phyloP scores from a whole-genome alignment of 371 early-diverging fungal species.

The Rhizomucor miehei region DNA sequence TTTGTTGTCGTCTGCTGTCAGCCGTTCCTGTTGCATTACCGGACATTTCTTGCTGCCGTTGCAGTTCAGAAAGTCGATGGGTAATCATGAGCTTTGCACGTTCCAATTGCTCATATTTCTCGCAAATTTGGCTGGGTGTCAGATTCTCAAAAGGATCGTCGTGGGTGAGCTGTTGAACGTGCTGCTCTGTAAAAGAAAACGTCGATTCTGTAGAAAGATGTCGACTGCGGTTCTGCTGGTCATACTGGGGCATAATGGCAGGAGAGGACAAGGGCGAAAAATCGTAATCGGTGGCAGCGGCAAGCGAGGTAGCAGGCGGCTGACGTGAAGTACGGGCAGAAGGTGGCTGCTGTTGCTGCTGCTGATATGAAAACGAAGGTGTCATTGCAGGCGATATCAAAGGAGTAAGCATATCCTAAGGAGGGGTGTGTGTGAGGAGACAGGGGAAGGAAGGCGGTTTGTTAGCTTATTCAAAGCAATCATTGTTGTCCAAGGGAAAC shows the following conservation, averaged over 20 bases:
- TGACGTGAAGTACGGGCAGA: constrained; percentile 3
- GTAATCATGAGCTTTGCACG: constrained; percentile 35
- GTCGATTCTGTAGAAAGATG: constrained; percentile 4
- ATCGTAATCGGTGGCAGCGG: constrained; percentile 22
- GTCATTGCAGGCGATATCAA: constrained; percentile 69
- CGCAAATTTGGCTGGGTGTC: constrained; percentile 31
- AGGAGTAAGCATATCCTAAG: constrained; percentile 46
- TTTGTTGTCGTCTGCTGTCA: background rate
- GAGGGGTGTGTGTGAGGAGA: background rate
- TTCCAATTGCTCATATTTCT: constrained; percentile 46
- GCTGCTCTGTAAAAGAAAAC: background rate
- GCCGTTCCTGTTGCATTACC: background rate
- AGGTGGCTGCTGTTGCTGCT: constrained; percentile 16
- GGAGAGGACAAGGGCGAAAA: constrained; percentile 66
- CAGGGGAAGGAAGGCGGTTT: background rate
- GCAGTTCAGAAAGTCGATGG: constrained; percentile 33
- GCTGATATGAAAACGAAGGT: constrained; percentile 45
- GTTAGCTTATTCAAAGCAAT: background rate
- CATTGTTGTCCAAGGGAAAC: background rate
- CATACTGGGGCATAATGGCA: constrained; percentile 48
- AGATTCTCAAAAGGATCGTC: constrained; percentile 8
- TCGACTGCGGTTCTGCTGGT: constrained; percentile 1
- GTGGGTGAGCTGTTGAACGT: background rate
- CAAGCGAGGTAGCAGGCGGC: constrained; percentile 19
- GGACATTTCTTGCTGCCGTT: constrained; percentile 18